Evolutionary conservation across 2,329 filamentous ascomycete species (phyloP).

Genomic region (Cyclaneusma minus): DNA sequence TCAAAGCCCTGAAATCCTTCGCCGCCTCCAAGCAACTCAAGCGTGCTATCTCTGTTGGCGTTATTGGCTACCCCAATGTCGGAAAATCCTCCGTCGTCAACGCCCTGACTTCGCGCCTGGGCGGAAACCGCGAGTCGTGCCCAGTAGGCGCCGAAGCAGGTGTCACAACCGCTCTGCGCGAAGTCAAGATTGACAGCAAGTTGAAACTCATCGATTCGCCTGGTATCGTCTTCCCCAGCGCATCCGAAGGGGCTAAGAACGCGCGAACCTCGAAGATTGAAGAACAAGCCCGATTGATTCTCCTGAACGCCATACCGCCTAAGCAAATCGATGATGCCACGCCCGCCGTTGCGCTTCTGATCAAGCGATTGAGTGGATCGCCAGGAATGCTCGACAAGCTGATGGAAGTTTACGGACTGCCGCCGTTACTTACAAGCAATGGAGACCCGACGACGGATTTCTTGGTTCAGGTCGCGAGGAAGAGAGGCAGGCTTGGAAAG

Average conservation of each 20-base stretch:
- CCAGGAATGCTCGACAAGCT: slow-evolving; percentile 65
- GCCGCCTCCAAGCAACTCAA: slow-evolving; percentile 73
- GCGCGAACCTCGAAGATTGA: slow-evolving; percentile 40
- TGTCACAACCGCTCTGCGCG: slow-evolving; percentile 74
- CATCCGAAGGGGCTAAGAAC: slow-evolving; percentile 40
- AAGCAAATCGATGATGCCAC: slow-evolving; percentile 90
- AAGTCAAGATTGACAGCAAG: slow-evolving; percentile 90
- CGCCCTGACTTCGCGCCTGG: slow-evolving; percentile 64
- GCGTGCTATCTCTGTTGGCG: slow-evolving; percentile 77
- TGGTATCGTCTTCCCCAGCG: slow-evolving; percentile 81
- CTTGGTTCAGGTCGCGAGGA: slow-evolving; percentile 84
- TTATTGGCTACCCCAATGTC: slow-evolving; percentile 92
- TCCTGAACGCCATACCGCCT: slow-evolving; percentile 82
- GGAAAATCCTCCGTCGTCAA: slow-evolving; percentile 97
- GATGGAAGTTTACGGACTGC: slow-evolving; percentile 69
- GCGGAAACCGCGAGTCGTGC: slow-evolving; percentile 56
- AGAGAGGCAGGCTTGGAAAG: slow-evolving; percentile 74
- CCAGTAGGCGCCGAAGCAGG: slow-evolving; percentile 84
- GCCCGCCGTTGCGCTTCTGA: slow-evolving; percentile 70
- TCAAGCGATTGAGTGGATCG: slow-evolving; percentile 62
- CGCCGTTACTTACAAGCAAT: slow-evolving; percentile 54
- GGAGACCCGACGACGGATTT: slow-evolving; percentile 81
- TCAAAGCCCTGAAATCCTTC: slow-evolving; percentile 81
- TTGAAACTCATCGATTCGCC: slow-evolving; percentile 87
- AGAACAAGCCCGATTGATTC: slow-evolving; percentile 69